phyloP scores from a whole-genome alignment of 768 basidiomycete species.

The Gymnopilus junonius region DNA sequence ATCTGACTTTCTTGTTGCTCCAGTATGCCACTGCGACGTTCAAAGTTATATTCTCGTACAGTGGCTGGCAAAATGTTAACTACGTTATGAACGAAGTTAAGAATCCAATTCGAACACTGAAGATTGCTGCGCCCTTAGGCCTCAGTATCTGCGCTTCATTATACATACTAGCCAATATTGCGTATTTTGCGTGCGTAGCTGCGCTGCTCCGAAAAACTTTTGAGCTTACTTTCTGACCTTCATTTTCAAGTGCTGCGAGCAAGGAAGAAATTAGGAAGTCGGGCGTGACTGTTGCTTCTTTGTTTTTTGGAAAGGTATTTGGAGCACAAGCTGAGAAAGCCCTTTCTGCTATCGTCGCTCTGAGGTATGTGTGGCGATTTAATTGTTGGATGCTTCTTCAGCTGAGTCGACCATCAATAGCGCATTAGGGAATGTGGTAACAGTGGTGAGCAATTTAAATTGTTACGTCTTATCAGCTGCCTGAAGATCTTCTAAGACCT shows the following conservation, averaged over 20 bases:
- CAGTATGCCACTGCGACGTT: slow-evolving; percentile 66
- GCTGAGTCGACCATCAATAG: background rate
- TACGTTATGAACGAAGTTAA: slow-evolving; percentile 66
- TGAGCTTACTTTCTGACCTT: too few species aligned
- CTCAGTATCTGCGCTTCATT: slow-evolving; percentile 55
- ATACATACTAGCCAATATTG: slow-evolving; percentile 60
- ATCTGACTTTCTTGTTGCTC: background rate
- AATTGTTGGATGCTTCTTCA: background rate
- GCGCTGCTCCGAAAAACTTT: too few species aligned
- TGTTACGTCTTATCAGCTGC: background rate
- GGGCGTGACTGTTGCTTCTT: slow-evolving; percentile 58
- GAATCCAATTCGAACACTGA: slow-evolving; percentile 62
- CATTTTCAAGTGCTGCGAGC: slow-evolving; percentile 39
- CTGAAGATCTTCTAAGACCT: slow-evolving; percentile 40
- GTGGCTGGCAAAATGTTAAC: slow-evolving; percentile 61
- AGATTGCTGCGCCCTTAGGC: slow-evolving; percentile 64
- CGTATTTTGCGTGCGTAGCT: slow-evolving; percentile 49
- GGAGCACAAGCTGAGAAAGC: slow-evolving; percentile 55
- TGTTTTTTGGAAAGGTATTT: slow-evolving; percentile 66
- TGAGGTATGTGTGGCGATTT: slow-evolving; percentile 41
- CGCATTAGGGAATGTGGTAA: slow-evolving; percentile 32
- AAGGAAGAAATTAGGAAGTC: slow-evolving; percentile 52
- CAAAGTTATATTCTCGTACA: slow-evolving; percentile 51
- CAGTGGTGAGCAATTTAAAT: slow-evolving; percentile 21
- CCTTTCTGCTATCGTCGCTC: slow-evolving; percentile 59